Evolutionary conservation across 1,284 basidiomycete species (phyloP).

Genomic region (Paramarasmius palmivorus): DNA sequence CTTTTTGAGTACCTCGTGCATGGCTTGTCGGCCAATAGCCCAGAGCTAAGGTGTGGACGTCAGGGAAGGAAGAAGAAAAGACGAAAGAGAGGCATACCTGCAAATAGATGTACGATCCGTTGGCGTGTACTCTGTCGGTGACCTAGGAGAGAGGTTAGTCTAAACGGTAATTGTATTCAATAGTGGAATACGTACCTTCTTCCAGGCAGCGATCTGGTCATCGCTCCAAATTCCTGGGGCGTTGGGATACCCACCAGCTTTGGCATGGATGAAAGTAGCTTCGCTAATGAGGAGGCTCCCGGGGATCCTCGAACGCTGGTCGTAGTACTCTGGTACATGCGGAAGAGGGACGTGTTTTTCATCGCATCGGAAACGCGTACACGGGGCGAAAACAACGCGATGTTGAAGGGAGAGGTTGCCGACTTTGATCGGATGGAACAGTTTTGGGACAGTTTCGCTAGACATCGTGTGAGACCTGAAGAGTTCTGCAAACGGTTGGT

Average conservation of each 20-base stretch:
- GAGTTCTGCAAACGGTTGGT: no score
- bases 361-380: constrained; percentile 31
- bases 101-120: constrained; percentile 23
- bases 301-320: constrained; percentile 37
- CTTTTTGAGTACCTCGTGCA: constrained; percentile 9
- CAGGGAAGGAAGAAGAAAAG: no score
- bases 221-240: constrained; percentile 41
- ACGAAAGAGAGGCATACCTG: no score
- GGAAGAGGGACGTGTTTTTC: constrained; percentile 15
- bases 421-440: constrained; percentile 46
- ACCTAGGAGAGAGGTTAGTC: not conserved
- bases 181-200: constrained; percentile 35
- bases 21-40: constrained; percentile 23
- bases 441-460: no score
- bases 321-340: constrained; percentile 39
- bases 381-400: constrained; percentile 48
- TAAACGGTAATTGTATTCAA: no score
- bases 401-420: constrained; percentile 41
- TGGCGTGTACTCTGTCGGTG: constrained; percentile 25
- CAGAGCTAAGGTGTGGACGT: constrained; percentile 25
- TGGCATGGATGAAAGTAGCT: constrained; percentile 36
- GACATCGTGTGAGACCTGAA: no score
- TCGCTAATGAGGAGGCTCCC: constrained; percentile 49
- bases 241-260: constrained; percentile 33
- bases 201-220: constrained; percentile 45